These are phyloP conservation scores for Leccinum holopus DNA, from an alignment of 1,284 basidiomycete genomes.

Conservation along the genomic window DNA sequence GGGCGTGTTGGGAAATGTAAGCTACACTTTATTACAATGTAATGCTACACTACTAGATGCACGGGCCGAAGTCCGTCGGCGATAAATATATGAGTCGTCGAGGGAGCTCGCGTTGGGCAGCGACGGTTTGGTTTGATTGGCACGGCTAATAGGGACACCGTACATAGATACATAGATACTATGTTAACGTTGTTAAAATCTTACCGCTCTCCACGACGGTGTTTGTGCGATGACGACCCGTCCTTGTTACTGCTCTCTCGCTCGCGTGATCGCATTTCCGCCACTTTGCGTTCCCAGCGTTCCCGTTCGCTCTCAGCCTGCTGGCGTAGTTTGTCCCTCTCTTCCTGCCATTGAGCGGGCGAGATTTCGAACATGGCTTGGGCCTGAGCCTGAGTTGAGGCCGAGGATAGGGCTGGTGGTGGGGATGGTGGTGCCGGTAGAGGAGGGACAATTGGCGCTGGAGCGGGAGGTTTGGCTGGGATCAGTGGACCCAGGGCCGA, in stretches of 20 bases:
- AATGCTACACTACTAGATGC: too few species aligned
- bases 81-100: too few species aligned
- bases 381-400: neutral
- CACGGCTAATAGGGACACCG: too few species aligned
- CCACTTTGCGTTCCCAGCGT: conserved; percentile 22
- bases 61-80: too few species aligned
- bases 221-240: conserved; percentile 13
- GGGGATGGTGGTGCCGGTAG: neutral
- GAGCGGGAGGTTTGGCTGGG: neutral
- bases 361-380: neutral
- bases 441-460: neutral
- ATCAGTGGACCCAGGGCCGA: neutral
- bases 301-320: conserved; percentile 21
- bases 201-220: conserved; percentile 21
- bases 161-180: too few species aligned
- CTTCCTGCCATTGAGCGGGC: conserved; percentile 14
- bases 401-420: neutral
- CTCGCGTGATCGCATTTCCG: conserved; percentile 16
- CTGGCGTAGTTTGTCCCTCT: conserved; percentile 8
- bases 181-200: too few species aligned
- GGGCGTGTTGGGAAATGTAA: too few species aligned
- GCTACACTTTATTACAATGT: too few species aligned
- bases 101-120: too few species aligned
- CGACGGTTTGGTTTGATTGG: too few species aligned
- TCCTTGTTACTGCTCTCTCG: conserved; percentile 16